Conservation (phyloP, 1,284 basidiomycete genomes). For the Cutaneotrichosporon sp. region DNA sequence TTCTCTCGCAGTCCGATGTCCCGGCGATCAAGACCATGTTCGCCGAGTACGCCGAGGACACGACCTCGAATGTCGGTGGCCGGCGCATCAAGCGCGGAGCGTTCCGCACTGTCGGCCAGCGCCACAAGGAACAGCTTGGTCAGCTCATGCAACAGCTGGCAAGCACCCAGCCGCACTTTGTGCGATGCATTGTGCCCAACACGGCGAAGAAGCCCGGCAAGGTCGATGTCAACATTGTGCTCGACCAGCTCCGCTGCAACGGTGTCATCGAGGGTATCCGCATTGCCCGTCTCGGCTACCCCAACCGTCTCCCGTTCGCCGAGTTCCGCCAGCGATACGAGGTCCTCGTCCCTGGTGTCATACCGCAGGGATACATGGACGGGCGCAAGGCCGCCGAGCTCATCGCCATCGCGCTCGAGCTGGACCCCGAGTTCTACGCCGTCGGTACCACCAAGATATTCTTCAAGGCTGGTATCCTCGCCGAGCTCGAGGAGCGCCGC, state of each 20-base stretch:
- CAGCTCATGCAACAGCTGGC: constrained; percentile 90
- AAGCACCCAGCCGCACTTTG: constrained; percentile 96
- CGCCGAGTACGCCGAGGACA: constrained; percentile 71
- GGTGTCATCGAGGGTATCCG: constrained; percentile 99
- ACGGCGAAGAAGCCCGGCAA: constrained; percentile 86
- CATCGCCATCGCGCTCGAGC: constrained; percentile 89
- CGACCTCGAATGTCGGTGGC: constrained; percentile 55
- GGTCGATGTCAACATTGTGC: constrained; percentile 89
- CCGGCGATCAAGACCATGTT: constrained; percentile 82
- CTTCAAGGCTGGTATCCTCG: constrained; percentile 98
- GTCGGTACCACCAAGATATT: constrained; percentile 98
- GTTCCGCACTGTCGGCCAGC: constrained; percentile 92
- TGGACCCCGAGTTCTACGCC: constrained; percentile 81
- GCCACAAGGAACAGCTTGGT: constrained; percentile 94
- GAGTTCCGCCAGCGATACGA: constrained; percentile 98
- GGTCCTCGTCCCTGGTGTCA: constrained; percentile 87
- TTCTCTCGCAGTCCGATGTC: constrained; percentile 81
- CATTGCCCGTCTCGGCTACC: constrained; percentile 95
- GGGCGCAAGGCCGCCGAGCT: constrained; percentile 88
- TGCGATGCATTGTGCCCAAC: constrained; percentile 98
- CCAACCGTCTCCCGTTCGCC: constrained; percentile 92
- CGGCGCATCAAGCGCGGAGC: constrained; percentile 93
- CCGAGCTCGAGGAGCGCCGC: constrained; percentile 93
- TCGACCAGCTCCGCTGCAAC: constrained; percentile 97
- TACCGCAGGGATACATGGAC: constrained; percentile 94